Conservation (phyloP, 345 rosid species). For the Alliaria petiolata region DNA sequence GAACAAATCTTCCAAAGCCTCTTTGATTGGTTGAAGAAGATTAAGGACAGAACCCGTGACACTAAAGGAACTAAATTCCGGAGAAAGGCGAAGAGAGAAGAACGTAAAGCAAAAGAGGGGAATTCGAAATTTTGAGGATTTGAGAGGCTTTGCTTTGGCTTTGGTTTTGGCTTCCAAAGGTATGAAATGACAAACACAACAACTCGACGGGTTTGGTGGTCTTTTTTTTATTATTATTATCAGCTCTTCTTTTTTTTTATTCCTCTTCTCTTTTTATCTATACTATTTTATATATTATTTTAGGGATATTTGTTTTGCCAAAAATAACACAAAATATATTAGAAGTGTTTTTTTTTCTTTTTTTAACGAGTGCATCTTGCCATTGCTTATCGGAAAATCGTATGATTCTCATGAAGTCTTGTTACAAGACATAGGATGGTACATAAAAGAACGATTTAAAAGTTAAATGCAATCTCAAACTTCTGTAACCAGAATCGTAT, state of each 20-base stretch:
- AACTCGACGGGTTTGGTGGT: conserved; percentile 30
- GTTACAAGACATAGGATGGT: too few relatives aligned
- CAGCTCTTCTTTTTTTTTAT: not conserved
- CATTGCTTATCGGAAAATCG: too few relatives aligned
- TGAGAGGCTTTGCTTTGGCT: conserved; percentile 13
- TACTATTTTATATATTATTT: too few relatives aligned
- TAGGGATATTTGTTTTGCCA: too few relatives aligned
- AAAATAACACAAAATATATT: too few relatives aligned
- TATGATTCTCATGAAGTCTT: too few relatives aligned
- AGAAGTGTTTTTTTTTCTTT: too few relatives aligned
- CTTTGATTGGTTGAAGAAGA: not conserved
- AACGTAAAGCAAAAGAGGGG: conserved; percentile 27
- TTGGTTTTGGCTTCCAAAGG: conserved; percentile 19
- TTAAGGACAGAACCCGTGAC: not conserved
- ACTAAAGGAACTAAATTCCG: not conserved
- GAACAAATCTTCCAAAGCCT: not conserved
- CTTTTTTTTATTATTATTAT: not conserved
- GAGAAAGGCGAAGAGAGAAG: not conserved
- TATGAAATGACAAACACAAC: conserved; percentile 22
- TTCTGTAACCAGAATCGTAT: too few relatives aligned
- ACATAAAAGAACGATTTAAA: too few relatives aligned
- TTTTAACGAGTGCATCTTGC: too few relatives aligned
- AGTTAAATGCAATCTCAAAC: too few relatives aligned
- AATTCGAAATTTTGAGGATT: not conserved
- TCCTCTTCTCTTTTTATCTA: not conserved